Base-by-base conservation (phyloP, 116 monocot genomes). In the Phalaenopsis hybrid region DNA sequence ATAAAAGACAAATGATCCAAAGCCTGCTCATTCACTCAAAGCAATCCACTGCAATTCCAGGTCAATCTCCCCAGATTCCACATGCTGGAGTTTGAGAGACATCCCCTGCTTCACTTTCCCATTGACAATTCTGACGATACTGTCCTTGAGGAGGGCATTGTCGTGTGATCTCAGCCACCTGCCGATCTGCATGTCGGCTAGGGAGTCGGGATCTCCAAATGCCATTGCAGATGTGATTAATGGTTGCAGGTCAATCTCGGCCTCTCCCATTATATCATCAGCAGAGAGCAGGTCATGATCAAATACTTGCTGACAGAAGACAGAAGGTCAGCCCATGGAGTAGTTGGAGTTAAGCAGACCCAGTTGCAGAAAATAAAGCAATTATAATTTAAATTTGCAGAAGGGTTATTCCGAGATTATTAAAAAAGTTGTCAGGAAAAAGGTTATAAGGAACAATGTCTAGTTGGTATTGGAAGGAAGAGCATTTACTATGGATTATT, bases 201-300 rank as follows among this genome's bases (percentile, higher is more conserved):
- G 83, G 5, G 81, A 81, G 20, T 83, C 83, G 0, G 85, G 83
- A 78, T 88, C 85, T 0, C 88, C 88, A 49, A 88, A 88, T 33
- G 88, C 88, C 73, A 78, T 75, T 0, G 88, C 88, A 2, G 85
- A 57, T 12, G 82, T 85, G 74, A 85, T 85, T 68, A 88, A 52
- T 13, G 88, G 88, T 20, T 88, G 88, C n/a, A 88, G 65, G 58
- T 88, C 88, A 33, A 88, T 51, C 74, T 88, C 88, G 1, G 85
- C 88, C 25, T 88, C 85, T 12, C 88, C 85, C 88, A 88, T 88
- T 63, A 85, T 81, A 58, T 88, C 88, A 37, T 88, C 88, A 25
- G 83, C 68, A 1, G 88, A 88, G 48, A 88, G 55, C 51, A 88
- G 4, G 31, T 88, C 88, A 11, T 88, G 85, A 75, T 88, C 88